Base-by-base conservation (phyloP, 805 yeast species). In the Saturnispora saitoi region DNA sequence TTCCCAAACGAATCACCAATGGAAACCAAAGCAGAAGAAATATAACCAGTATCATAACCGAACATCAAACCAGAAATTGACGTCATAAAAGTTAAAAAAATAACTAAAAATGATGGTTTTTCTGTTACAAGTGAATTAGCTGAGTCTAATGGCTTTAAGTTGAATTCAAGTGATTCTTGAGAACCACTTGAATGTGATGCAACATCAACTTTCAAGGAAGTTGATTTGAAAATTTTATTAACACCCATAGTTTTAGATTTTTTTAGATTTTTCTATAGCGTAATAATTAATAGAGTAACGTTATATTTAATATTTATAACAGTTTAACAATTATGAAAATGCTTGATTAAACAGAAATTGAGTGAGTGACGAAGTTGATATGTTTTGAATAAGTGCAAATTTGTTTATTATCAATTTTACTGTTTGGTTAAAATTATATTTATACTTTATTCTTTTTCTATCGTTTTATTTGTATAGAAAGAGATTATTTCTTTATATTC, bases 11-110 rank as follows among this genome's bases (percentile, higher is more conserved):
- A 95, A 4, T 80, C 77, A 11, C 90, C 89, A 43, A 91, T 80
- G 32, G 89, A 80, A 19, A 90, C 95, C 58, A 91, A 72, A 0
- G 97, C 97, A 17, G 95, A 82, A 3, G 98, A 91, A 38, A 91
- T 90, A 67, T 91, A 91, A 56, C 98, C 98, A 0, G 98, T 91
- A 65, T 91, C 99, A 62, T 91, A 91, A 56, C 99, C 99, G 67
- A 91, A 91, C 88, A 91, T 80, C 67, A 90, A 88, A 1, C 98
- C 98, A 0, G 96, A 89, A 53, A 91, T 83, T 7, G 96, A 89
- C 0, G 96, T 80, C 26, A 81, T 80, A 45, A 81, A 70, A 0
- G 95, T 86, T 46, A 89, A 66, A 26, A 77, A 66, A 22, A 88
- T 68, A 44, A 89, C 87, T 58, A 86, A 67, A 7, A 71, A 66